Base-by-base conservation (phyloP, 202 grass and related monocot species). In the Schoenoplectus triqueter region DNA sequence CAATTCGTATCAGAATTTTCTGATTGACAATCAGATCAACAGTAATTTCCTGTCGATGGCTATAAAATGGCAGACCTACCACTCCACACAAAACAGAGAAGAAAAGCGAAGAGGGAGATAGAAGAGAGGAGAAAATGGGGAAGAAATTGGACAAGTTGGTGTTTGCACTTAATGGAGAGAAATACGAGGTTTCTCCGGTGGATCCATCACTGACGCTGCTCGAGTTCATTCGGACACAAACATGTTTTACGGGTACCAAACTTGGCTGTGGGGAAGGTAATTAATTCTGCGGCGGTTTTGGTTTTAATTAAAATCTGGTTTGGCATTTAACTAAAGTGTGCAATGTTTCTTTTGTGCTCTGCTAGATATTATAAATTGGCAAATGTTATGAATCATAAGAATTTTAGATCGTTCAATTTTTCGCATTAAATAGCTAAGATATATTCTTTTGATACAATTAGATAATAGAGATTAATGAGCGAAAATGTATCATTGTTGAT, bases 231-330 rank as follows among this genome's bases (percentile, higher is more conserved):
- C 87, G 92, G 64, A 94, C 88, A 0, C 81, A 6, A 3, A 94
- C 92, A n/a, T 69, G 71, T 56, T 90, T 82, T 76, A 64, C 81
- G 7, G 90, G 90, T 0, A 83, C 92, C 69, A 94, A 94, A 86
- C 92, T 94, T 80, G 92, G 92, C 64, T 94, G 92, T 85, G 92
- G 92, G 10, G 92, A 94, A 88, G 92, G 89, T 94, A n/a, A 31
- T 31, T 31, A 31, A 31, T 31, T 31, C 31, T 59, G 13, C 15
- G 56, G 13, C 5, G 14, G 1, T 59, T 59, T 59, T n/a, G 11
- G 56, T 55, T 55, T 55, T 31, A 10, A 31, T 31, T 31, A 31
- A 31, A 31, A 31, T 31, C 31, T 31, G 31, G 31, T 31, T 31
- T 31, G 31, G 31, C 31, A 31, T 31, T 31, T 31, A 31, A 31